Evolutionary conservation across 192 early-diverging fungal genomes (phyloP), one percentile per base, ranked within the genome.

Genomic region (Coemansia sp.): DNA sequence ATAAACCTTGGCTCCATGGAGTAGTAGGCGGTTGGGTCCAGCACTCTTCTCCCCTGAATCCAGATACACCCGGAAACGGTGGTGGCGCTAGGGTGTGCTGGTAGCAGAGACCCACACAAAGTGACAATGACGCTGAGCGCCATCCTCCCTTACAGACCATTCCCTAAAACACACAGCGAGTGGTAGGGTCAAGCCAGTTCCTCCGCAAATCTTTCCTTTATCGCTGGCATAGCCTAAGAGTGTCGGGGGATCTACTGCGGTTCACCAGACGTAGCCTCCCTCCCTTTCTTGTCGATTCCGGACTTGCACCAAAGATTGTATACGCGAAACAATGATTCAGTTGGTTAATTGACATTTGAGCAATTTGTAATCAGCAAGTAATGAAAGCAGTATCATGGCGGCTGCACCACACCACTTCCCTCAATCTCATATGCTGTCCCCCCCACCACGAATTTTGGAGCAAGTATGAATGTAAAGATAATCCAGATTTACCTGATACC

Each of bases 11-110:
- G 27, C 27, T 55, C 27, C 13, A 31, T 31, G 27, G 27, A 55
- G 53, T 55, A 55, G 53, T 55, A 55, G 53, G 15, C 53, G 53
- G 53, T 55, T 55, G 53, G 53, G 53, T 55, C 27, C 53, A 55
- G 10, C 53, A 15, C 53, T 16, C 47, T 18, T 18, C 5, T 24
- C 50, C 53, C 53, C 27, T 31, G 53, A 31, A 55, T 55, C 53
- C 29, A 29, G 53, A 12, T 55, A 31, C 27, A 55, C 53, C 15
- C 27, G 15, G 53, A 55, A 31, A 27, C 11, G 8, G 16, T 31
- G 27, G 22, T 31, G 27, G 22, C 33, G 12, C 53, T 31, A 29
- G 29, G 27, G 46, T 20, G 49, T 34, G 3, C 15, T 31, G 38
- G 13, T 55, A 22, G 27, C 11, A 43, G 24, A 68, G 40, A 60